These are phyloP conservation scores for Kluyveromyces siamensis DNA, from an alignment of 805 yeast genomes.

Conservation along the genomic window DNA sequence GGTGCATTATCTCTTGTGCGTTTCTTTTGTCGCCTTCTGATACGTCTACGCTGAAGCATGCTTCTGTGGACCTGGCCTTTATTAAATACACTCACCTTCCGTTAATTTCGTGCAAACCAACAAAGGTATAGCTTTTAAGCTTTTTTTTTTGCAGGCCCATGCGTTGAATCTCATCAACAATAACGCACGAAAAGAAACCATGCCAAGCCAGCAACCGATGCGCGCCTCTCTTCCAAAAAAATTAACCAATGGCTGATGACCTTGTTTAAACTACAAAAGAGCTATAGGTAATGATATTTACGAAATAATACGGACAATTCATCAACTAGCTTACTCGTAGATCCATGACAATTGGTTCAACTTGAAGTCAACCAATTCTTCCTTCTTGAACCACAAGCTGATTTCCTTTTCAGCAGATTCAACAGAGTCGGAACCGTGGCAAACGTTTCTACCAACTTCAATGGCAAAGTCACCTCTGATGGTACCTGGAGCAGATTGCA, in stretches of 20 bases:
- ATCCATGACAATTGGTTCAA: conserved; percentile 80
- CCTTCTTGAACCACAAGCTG: conserved; percentile 94
- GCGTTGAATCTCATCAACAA: not conserved
- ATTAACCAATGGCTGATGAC: not conserved
- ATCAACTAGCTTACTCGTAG: conserved; percentile 67
- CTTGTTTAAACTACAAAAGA: not conserved
- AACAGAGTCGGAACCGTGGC: conserved; percentile 99
- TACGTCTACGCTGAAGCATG: conserved; percentile 3
- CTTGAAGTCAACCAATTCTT: conserved; percentile 90
- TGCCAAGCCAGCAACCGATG: no score
- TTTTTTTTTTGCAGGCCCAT: not conserved
- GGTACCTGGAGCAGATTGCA: conserved; percentile 96
- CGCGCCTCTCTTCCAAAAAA: no score
- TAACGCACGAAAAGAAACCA: not conserved
- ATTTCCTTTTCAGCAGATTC: conserved; percentile 96
- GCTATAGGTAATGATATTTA: not conserved
- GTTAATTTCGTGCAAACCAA: no score
- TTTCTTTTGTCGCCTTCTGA: conserved; percentile 6
- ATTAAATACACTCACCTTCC: no score
- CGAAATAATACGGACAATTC: not conserved
- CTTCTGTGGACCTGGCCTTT: not conserved
- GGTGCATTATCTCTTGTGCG: conserved; percentile 1
- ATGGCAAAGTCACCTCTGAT: conserved; percentile 98
- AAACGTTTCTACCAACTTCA: conserved; percentile 98
- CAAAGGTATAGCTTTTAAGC: not conserved